Evolutionary conservation across 1,284 basidiomycete genomes (phyloP).

Genomic region (Austropuccinia psidii): DNA sequence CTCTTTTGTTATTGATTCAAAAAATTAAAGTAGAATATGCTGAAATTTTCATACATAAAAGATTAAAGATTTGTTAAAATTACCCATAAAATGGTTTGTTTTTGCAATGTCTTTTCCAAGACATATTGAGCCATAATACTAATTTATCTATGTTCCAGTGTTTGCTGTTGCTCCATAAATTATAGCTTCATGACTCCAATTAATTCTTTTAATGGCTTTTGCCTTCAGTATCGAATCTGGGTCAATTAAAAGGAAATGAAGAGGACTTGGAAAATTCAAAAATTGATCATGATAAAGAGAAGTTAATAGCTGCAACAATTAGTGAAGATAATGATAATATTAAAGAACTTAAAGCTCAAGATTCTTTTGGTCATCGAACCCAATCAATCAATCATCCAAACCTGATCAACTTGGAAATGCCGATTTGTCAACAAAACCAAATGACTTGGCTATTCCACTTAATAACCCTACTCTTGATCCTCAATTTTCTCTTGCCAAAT

Average conservation of each 20-base stretch:
- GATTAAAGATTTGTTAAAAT: conserved; percentile 1
- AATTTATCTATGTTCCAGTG: neutral
- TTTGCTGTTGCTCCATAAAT: neutral
- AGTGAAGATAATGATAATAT: neutral
- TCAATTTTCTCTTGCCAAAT: too few relatives aligned
- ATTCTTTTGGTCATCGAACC: neutral
- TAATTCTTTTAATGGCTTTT: neutral
- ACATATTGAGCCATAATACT: neutral
- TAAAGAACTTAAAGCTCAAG: neutral
- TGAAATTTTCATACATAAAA: conserved; percentile 11
- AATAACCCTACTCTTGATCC: neutral
- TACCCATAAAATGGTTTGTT: conserved; percentile 29
- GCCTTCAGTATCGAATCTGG: conserved; percentile 9
- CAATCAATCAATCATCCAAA: neutral
- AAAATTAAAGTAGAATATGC: neutral
- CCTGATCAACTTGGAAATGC: neutral
- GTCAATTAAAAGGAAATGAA: neutral
- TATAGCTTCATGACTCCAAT: neutral
- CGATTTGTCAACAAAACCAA: neutral
- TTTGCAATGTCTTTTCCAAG: neutral
- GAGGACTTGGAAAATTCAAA: neutral
- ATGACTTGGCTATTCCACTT: neutral
- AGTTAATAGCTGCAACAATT: neutral
- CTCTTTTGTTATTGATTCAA: neutral
- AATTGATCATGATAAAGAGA: neutral